These are phyloP conservation scores for Micromonas commoda DNA, from an alignment of 139 green algal genomes.

Conservation along the genomic window DNA sequence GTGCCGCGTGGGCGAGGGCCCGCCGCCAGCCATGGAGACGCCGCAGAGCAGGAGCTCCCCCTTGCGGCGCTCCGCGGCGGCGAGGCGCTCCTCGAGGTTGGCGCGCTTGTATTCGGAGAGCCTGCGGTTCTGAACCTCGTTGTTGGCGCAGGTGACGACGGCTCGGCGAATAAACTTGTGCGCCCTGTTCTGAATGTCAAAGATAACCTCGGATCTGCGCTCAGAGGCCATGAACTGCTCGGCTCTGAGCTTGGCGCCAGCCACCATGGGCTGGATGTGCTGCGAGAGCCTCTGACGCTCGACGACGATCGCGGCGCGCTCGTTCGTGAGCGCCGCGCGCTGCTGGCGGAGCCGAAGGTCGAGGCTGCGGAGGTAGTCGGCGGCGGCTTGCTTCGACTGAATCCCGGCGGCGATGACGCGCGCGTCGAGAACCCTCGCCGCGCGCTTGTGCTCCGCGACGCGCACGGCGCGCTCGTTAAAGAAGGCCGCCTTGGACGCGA, in stretches of 20 bases:
- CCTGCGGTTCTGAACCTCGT: background rate
- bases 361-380: background rate
- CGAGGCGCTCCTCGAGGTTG: background rate
- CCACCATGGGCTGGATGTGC: background rate
- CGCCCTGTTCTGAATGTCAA: background rate
- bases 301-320: background rate
- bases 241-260: background rate
- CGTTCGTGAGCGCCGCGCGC: background rate
- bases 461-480: background rate
- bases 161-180: background rate
- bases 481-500: background rate
- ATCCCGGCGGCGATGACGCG: background rate
- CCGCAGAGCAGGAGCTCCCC: background rate
- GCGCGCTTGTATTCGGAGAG: background rate
- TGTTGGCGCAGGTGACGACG: background rate
- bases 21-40: too few species aligned
- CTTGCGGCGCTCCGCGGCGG: background rate
- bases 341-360: background rate
- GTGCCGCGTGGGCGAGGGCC: background rate
- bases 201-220: background rate
- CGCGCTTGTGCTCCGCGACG: background rate
- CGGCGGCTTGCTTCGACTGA: background rate
- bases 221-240: background rate
- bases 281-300: background rate
- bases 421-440: background rate